phyloP scores from a whole-genome alignment of 805 yeast genomes.

The Candida insectorum region DNA sequence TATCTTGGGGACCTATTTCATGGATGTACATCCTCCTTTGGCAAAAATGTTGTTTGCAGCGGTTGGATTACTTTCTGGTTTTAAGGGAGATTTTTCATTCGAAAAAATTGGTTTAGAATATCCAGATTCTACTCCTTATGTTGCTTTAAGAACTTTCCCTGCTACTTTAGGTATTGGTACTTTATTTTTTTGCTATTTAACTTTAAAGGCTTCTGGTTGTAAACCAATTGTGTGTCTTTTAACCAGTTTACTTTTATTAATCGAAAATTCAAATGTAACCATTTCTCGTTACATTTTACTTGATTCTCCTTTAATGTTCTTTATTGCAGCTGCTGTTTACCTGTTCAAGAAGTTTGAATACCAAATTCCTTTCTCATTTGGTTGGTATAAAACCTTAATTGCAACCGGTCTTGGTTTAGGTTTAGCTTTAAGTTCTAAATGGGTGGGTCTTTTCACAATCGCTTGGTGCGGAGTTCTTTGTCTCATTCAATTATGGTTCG shows the following conservation, averaged over 20 bases:
- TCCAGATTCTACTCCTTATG: conserved; percentile 62
- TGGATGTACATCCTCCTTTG: conserved; percentile 81
- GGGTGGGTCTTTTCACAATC: conserved; percentile 82
- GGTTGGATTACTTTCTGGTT: conserved; percentile 64
- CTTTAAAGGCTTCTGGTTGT: conserved; percentile 70
- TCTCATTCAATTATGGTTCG: conserved; percentile 62
- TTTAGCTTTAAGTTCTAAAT: conserved; percentile 68
- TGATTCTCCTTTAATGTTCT: conserved; percentile 74
- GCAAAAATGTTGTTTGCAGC: conserved; percentile 76
- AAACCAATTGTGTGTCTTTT: conserved; percentile 58
- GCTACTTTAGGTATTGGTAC: conserved; percentile 69
- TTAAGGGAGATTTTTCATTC: conserved; percentile 67
- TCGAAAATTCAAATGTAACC: conserved; percentile 69
- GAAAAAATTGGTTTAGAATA: conserved; percentile 60
- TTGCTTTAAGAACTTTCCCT: conserved; percentile 65
- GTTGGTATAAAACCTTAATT: conserved; percentile 58
- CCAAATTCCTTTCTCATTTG: conserved; percentile 54
- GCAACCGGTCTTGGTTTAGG: conserved; percentile 73
- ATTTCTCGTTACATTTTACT: conserved; percentile 71
- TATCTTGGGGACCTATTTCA: conserved; percentile 58
- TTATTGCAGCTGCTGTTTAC: conserved; percentile 69
- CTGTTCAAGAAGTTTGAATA: conserved; percentile 64
- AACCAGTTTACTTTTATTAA: conserved; percentile 52
- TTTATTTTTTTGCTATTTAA: conserved; percentile 59
- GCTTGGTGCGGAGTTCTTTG: conserved; percentile 73